These are phyloP conservation scores for Fusarium tanahbumbuense DNA, from an alignment of 2,329 filamentous ascomycete genomes.

Conservation along the genomic window DNA sequence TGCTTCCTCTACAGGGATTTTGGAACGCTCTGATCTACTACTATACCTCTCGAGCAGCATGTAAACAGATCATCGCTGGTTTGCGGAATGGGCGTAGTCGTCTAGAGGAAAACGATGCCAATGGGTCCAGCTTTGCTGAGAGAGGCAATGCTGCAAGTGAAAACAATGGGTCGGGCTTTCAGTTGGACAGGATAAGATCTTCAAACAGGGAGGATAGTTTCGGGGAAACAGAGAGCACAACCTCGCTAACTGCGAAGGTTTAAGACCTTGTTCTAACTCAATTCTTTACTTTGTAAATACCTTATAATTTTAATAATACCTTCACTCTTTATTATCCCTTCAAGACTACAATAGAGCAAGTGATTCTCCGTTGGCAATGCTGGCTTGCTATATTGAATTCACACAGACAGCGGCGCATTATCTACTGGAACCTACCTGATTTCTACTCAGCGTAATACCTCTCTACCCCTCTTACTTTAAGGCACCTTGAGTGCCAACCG, in stretches of 20 bases:
- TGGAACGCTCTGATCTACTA: constrained; percentile 24
- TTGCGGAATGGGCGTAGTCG: too few relatives aligned
- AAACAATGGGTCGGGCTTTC: not conserved
- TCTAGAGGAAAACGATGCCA: not conserved
- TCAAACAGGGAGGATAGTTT: not conserved
- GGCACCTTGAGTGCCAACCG: too few relatives aligned
- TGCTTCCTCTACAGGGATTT: constrained; percentile 5
- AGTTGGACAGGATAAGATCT: not conserved
- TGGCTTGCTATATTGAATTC: too few relatives aligned
- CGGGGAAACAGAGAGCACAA: not conserved
- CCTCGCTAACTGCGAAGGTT: not conserved
- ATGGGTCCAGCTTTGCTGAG: constrained; percentile 13
- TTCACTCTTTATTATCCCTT: too few relatives aligned
- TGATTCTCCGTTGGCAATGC: too few relatives aligned
- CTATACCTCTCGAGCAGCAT: constrained; percentile 13
- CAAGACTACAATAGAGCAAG: too few relatives aligned
- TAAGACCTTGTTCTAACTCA: not conserved
- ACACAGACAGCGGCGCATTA: too few relatives aligned
- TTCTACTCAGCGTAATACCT: too few relatives aligned
- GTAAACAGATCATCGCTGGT: not conserved
- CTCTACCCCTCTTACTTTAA: too few relatives aligned
- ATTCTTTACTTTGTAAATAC: not conserved
- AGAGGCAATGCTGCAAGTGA: not conserved
- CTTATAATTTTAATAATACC: not conserved
- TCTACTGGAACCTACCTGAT: too few relatives aligned